These are phyloP conservation scores for Aspergillus funiculosus DNA, from an alignment of 495 filamentous ascomycete species.

Conservation along the genomic window DNA sequence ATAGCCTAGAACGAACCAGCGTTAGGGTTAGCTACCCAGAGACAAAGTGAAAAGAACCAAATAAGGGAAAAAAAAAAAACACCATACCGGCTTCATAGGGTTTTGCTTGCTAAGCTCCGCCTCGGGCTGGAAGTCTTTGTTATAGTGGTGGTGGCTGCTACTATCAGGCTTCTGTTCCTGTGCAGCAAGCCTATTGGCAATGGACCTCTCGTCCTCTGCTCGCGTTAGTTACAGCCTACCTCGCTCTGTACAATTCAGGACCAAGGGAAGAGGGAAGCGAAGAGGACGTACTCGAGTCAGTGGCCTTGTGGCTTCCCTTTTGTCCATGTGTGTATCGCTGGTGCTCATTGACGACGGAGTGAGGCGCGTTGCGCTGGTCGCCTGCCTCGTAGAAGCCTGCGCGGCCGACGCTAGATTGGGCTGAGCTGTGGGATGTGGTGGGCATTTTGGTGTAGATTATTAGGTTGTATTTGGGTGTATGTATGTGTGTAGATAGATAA, in stretches of 20 bases:
- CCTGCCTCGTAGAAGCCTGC: conserved; percentile 54
- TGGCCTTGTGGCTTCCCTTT: conserved; percentile 56
- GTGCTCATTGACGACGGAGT: conserved; percentile 48
- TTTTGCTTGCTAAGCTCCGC: conserved; percentile 56
- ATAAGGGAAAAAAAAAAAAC: background rate
- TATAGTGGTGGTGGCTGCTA: conserved; percentile 29
- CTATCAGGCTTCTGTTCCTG: conserved; percentile 45
- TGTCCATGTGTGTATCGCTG: conserved; percentile 63
- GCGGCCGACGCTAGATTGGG: conserved; percentile 42
- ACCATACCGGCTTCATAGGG: conserved; percentile 61
- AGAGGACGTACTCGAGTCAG: conserved; percentile 59
- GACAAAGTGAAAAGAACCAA: background rate
- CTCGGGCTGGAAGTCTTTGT: conserved; percentile 44
- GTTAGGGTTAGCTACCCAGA: background rate
- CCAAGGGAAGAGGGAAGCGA: background rate
- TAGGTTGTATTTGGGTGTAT: background rate
- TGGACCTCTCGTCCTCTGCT: conserved; percentile 71
- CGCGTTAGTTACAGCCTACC: conserved; percentile 7
- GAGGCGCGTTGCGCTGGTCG: conserved; percentile 63
- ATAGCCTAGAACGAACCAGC: conserved; percentile 47
- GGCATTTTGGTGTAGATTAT: conserved; percentile 4
- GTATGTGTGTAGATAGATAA: conserved; percentile 4
- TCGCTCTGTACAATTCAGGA: background rate
- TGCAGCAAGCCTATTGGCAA: conserved; percentile 67
- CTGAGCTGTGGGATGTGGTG: conserved; percentile 5